phyloP scores from a whole-genome alignment of 208 protist species.

The Acanthamoeba healyi region DNA sequence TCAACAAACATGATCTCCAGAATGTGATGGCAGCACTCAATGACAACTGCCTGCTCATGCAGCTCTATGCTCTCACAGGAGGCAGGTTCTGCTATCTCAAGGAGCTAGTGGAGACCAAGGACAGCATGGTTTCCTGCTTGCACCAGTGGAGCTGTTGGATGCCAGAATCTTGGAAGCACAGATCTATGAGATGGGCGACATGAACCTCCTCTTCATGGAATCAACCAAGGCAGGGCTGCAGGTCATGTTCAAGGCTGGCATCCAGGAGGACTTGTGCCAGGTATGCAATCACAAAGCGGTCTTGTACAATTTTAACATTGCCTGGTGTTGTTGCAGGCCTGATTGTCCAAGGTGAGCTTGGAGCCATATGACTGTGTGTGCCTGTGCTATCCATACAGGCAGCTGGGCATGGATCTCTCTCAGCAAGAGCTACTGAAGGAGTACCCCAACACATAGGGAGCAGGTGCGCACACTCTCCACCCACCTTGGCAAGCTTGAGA shows the following conservation, averaged over 20 bases:
- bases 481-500: neutral
- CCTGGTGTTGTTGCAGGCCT: neutral
- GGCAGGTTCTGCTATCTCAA: slow-evolving; percentile 41
- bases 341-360: neutral
- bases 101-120: slow-evolving; percentile 11
- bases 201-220: slow-evolving; percentile 60
- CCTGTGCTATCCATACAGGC: slow-evolving; percentile 35
- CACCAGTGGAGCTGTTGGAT: slow-evolving; percentile 12
- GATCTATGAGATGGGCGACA: slow-evolving; percentile 48
- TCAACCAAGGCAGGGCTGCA: slow-evolving; percentile 52
- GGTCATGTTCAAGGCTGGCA: slow-evolving; percentile 36
- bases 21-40: neutral
- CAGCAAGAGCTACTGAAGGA: neutral
- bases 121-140: neutral
- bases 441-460: slow-evolving; percentile 3
- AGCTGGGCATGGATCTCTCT: slow-evolving; percentile 30
- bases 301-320: neutral
- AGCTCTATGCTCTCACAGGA: slow-evolving; percentile 54
- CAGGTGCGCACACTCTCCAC: slow-evolving; percentile 17
- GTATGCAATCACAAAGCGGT: neutral
- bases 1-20: slow-evolving; percentile 6
- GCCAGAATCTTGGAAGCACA: neutral
- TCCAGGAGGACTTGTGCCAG: slow-evolving; percentile 43
- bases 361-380: slow-evolving; percentile 1
- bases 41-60: neutral